Conservation (phyloP, 768 basidiomycete genomes). For the Tremella yokohamensis region DNA sequence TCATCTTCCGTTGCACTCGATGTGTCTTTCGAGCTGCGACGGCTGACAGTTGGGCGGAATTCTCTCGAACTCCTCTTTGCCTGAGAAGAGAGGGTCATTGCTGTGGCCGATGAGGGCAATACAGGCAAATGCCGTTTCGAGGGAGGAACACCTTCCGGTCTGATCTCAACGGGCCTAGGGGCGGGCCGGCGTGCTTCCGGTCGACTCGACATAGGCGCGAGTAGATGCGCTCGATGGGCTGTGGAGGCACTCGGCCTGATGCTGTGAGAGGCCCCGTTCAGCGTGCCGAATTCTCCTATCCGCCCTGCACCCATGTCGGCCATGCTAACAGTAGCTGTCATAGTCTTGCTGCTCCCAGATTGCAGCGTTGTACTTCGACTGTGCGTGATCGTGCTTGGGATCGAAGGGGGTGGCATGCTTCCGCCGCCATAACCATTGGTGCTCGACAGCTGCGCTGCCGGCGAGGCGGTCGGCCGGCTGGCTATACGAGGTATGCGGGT, state of each 20-base stretch:
- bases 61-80: constrained; percentile 41
- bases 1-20: constrained; percentile 17
- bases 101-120: constrained; percentile 33
- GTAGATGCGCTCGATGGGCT: constrained; percentile 35
- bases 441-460: constrained; percentile 10
- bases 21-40: constrained; percentile 22
- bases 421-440: not conserved
- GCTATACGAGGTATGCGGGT: constrained; percentile 52
- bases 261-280: constrained; percentile 16
- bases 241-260: constrained; percentile 20
- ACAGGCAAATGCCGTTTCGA: constrained; percentile 31
- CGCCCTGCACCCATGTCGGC: constrained; percentile 23
- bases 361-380: constrained; percentile 59
- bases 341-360: constrained; percentile 55
- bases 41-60: constrained; percentile 14
- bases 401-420: constrained; percentile 36
- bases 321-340: constrained; percentile 24
- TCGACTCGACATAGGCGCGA: constrained; percentile 40
- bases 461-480: constrained; percentile 27
- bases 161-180: constrained; percentile 47
- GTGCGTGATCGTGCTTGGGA: constrained; percentile 16
- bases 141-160: constrained; percentile 19
- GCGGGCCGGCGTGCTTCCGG: constrained; percentile 23
- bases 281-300: constrained; percentile 36
- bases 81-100: constrained; percentile 33